Conservation (phyloP, 176 grass and related monocot species). For the Hordeum vulgare region DNA sequence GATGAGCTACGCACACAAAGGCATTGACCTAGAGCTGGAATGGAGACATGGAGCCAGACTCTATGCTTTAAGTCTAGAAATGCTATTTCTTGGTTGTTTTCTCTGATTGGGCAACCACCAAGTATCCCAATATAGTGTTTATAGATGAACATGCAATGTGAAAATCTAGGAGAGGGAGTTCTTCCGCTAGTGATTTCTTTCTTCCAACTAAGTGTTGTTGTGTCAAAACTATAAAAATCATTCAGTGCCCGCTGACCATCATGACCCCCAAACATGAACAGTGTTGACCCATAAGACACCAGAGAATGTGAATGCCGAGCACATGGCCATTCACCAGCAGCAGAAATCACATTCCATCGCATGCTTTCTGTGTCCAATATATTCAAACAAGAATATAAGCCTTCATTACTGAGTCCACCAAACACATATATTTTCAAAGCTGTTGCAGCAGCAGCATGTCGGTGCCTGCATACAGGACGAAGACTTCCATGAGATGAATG, state of each 20-base stretch:
- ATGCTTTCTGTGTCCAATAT: constrained; percentile 64
- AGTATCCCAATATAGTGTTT: constrained; percentile 76
- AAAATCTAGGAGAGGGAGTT: constrained; percentile 82
- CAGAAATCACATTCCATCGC: constrained; percentile 51
- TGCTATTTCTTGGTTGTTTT: constrained; percentile 59
- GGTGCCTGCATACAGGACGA: constrained; percentile 53
- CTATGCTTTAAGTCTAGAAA: constrained; percentile 53
- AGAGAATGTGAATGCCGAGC: constrained; percentile 91
- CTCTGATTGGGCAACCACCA: constrained; percentile 75
- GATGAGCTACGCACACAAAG: constrained; percentile 82
- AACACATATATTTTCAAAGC: constrained; percentile 77
- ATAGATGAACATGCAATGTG: constrained; percentile 86
- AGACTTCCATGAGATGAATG: constrained; percentile 10
- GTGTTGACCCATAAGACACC: constrained; percentile 45
- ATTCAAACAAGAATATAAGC: constrained; percentile 81
- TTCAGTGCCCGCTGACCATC: constrained; percentile 71
- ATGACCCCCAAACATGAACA: constrained; percentile 90
- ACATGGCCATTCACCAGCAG: constrained; percentile 55
- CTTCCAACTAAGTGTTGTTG: constrained; percentile 58
- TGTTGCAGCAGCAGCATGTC: constrained; percentile 55
- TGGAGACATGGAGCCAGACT: constrained; percentile 53
- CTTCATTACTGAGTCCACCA: constrained; percentile 75
- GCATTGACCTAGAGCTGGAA: constrained; percentile 50
- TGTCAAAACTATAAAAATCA: constrained; percentile 75
- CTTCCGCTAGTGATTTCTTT: constrained; percentile 54